Conservation (phyloP, 1,284 basidiomycete genomes). For the Ceratobasidium sp. region DNA sequence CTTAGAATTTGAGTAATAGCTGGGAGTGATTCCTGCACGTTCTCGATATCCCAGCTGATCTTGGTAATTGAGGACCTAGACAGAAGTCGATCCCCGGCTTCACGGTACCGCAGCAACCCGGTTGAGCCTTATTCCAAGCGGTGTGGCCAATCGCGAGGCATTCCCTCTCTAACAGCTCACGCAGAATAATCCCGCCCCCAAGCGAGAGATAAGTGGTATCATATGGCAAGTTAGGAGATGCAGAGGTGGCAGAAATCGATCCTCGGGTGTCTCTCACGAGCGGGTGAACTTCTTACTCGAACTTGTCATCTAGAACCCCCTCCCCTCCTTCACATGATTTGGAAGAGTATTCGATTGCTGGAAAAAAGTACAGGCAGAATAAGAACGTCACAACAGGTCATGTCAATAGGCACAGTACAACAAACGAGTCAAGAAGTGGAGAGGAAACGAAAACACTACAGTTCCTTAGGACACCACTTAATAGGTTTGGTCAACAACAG, state of each 20-base stretch:
- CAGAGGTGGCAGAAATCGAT: background rate
- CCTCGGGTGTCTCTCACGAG: background rate
- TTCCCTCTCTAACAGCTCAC: background rate
- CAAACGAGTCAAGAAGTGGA: slow-evolving; percentile 27
- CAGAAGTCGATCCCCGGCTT: background rate
- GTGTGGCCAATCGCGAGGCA: background rate
- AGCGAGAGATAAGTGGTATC: background rate
- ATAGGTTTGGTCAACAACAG: slow-evolving; percentile 47
- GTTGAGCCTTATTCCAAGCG: background rate
- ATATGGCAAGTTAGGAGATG: background rate
- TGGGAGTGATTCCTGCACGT: background rate
- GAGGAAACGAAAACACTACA: slow-evolving; percentile 3
- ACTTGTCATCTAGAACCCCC: background rate
- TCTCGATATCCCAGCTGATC: background rate
- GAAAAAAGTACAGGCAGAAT: slow-evolving; percentile 15
- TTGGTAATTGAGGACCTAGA: background rate
- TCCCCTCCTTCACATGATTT: background rate
- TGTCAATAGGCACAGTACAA: slow-evolving; percentile 13
- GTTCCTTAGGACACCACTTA: background rate
- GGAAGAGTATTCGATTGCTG: background rate
- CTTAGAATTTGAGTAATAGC: background rate
- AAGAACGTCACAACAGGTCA: slow-evolving; percentile 15
- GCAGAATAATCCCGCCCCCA: background rate
- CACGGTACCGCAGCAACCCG: background rate
- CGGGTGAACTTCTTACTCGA: background rate